These are phyloP conservation scores for Grammothele lineata DNA, from an alignment of 768 basidiomycete species.

Conservation along the genomic window DNA sequence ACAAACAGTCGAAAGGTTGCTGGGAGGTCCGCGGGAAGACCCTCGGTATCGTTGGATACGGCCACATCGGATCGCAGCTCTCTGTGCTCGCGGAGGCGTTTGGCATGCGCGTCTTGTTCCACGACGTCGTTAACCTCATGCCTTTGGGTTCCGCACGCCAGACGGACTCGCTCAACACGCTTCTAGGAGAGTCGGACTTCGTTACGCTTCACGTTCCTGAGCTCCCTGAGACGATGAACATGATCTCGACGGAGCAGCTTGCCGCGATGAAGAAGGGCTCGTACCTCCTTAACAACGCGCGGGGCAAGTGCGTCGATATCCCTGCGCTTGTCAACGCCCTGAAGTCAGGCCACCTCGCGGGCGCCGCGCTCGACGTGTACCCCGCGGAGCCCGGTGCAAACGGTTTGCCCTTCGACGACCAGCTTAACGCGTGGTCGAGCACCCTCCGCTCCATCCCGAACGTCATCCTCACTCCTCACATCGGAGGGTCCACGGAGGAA, in stretches of 20 bases:
- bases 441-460: slow-evolving; percentile 75
- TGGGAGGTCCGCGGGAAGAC: slow-evolving; percentile 99
- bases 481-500: slow-evolving; percentile 98
- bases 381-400: slow-evolving; percentile 91
- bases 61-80: slow-evolving; percentile 96
- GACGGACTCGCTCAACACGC: slow-evolving; percentile 69
- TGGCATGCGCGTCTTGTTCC: slow-evolving; percentile 93
- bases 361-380: slow-evolving; percentile 93
- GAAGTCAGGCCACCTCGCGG: slow-evolving; percentile 82
- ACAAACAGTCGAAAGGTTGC: slow-evolving; percentile 97
- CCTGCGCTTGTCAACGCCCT: slow-evolving; percentile 81
- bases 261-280: slow-evolving; percentile 91
- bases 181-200: slow-evolving; percentile 84
- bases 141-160: slow-evolving; percentile 92
- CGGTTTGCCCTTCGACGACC: slow-evolving; percentile 84
- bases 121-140: slow-evolving; percentile 96
- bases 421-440: slow-evolving; percentile 81
- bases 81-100: slow-evolving; percentile 96
- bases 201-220: slow-evolving; percentile 97
- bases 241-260: slow-evolving; percentile 79
- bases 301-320: slow-evolving; percentile 93
- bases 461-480: slow-evolving; percentile 96
- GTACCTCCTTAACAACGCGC: slow-evolving; percentile 97
- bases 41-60: slow-evolving; percentile 96
- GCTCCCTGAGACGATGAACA: slow-evolving; percentile 90